Evolutionary conservation across 2,329 filamentous ascomycete genomes (phyloP).

Genomic region (Aspergillus hiratsukae): DNA sequence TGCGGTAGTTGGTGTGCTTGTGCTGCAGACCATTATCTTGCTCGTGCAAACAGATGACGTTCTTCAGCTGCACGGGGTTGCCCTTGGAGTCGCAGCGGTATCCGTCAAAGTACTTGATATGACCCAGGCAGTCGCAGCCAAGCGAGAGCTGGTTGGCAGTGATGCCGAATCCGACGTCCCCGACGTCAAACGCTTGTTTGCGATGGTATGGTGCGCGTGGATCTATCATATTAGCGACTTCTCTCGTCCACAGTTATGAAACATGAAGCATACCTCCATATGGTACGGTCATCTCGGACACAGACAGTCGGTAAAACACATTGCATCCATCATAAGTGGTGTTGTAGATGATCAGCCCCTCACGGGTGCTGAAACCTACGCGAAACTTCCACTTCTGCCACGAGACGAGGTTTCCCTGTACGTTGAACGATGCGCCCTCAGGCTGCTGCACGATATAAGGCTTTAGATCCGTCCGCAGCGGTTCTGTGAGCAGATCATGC

Average conservation of each 20-base stretch:
- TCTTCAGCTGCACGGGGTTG: slow-evolving; percentile 54
- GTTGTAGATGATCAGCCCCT: slow-evolving; percentile 66
- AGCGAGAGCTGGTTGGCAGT: slow-evolving; percentile 67
- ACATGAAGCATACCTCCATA: slow-evolving; percentile 35
- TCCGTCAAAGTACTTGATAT: slow-evolving; percentile 63
- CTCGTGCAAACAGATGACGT: slow-evolving; percentile 67
- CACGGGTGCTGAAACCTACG: slow-evolving; percentile 58
- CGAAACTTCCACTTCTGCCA: slow-evolving; percentile 66
- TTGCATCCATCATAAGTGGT: slow-evolving; percentile 59
- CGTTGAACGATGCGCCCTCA: slow-evolving; percentile 59
- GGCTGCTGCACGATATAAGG: slow-evolving; percentile 62
- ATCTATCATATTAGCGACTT: slow-evolving; percentile 34
- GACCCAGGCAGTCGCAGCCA: slow-evolving; percentile 67
- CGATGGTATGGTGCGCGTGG: slow-evolving; percentile 65
- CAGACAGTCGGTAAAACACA: slow-evolving; percentile 62
- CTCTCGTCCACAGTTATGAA: neutral
- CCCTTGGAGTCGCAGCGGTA: slow-evolving; percentile 58
- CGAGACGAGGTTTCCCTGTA: slow-evolving; percentile 53
- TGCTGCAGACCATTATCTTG: slow-evolving; percentile 66
- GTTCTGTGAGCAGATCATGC: slow-evolving; percentile 63
- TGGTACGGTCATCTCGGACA: slow-evolving; percentile 63
- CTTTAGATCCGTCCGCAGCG: slow-evolving; percentile 61
- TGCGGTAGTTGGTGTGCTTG: slow-evolving; percentile 71
- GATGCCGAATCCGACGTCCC: slow-evolving; percentile 62
- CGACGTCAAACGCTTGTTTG: slow-evolving; percentile 67